phyloP scores from a whole-genome alignment of 2,329 filamentous ascomycete genomes.

The Penicillium vulpinum region DNA sequence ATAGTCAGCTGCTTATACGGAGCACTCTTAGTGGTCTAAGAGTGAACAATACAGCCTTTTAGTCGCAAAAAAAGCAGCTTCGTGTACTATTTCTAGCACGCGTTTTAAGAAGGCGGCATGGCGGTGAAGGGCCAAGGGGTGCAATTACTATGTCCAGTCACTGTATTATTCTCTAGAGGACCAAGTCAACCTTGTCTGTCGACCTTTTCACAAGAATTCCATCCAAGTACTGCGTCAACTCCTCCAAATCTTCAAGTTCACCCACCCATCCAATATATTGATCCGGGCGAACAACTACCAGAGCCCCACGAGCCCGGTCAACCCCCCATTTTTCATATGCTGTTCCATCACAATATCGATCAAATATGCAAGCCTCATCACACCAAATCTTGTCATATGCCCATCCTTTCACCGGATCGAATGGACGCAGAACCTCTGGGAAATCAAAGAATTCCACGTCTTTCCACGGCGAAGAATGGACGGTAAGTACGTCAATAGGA shows the following conservation, averaged over 20 bases:
- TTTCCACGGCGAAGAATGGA: conserved; percentile 57
- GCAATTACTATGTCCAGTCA: no score
- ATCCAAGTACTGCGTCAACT: conserved; percentile 25
- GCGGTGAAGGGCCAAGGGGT: no score
- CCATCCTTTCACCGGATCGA: conserved; percentile 52
- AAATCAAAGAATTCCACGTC: conserved; percentile 54
- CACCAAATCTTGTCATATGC: conserved; percentile 60
- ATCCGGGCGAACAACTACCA: conserved; percentile 28
- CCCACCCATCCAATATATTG: conserved; percentile 34
- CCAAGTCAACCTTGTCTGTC: neutral
- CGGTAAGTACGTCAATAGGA: conserved; percentile 61
- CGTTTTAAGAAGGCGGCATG: no score
- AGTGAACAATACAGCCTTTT: no score
- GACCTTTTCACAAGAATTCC: conserved; percentile 16
- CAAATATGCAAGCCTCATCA: conserved; percentile 44
- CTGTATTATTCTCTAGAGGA: neutral
- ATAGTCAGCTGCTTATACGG: no score
- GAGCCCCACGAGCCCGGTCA: conserved; percentile 22
- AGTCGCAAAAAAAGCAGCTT: no score
- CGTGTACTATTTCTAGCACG: no score
- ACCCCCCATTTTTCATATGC: conserved; percentile 30
- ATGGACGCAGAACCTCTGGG: conserved; percentile 52
- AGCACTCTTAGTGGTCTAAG: no score
- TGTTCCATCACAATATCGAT: conserved; percentile 27
- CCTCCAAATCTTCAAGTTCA: conserved; percentile 25